Conservation (phyloP, 1,139 yeast species). For the Saccharomyces hybrid region DNA sequence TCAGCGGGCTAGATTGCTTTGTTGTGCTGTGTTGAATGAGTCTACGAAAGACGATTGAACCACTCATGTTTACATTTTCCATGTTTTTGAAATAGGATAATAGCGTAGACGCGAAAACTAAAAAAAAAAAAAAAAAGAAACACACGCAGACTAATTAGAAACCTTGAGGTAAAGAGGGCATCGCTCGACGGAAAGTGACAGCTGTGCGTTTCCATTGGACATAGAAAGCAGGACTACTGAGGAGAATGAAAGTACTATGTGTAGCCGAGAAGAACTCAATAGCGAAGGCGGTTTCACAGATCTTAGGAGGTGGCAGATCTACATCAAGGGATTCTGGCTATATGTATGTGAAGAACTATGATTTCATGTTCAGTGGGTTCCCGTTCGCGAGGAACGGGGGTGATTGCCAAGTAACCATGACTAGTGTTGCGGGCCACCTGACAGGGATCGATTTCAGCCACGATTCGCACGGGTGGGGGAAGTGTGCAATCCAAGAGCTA, state of each 20-base stretch:
- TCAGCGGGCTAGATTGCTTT: too few species aligned
- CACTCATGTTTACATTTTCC: neutral
- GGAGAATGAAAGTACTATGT: conserved; percentile 67
- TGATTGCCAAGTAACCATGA: conserved; percentile 68
- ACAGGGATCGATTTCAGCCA: conserved; percentile 57
- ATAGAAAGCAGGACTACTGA: neutral
- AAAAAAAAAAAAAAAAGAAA: neutral
- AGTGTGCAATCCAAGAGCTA: conserved; percentile 55
- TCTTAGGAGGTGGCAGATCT: conserved; percentile 66
- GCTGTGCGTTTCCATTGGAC: neutral
- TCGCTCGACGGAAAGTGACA: neutral
- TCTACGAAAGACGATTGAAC: neutral
- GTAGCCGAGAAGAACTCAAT: conserved; percentile 97
- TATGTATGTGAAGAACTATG: conserved; percentile 73
- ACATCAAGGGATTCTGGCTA: conserved; percentile 43
- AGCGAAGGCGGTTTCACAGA: conserved; percentile 73
- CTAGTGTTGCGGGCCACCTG: conserved; percentile 85
- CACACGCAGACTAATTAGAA: neutral
- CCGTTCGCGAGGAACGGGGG: conserved; percentile 31
- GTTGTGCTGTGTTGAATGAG: neutral
- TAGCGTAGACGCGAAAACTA: neutral
- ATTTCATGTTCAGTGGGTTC: conserved; percentile 54
- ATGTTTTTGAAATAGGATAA: neutral
- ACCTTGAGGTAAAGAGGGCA: neutral
- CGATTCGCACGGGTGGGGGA: conserved; percentile 52